phyloP scores from a whole-genome alignment of 2,329 filamentous ascomycete genomes.

The Colletotrichum scovillei region DNA sequence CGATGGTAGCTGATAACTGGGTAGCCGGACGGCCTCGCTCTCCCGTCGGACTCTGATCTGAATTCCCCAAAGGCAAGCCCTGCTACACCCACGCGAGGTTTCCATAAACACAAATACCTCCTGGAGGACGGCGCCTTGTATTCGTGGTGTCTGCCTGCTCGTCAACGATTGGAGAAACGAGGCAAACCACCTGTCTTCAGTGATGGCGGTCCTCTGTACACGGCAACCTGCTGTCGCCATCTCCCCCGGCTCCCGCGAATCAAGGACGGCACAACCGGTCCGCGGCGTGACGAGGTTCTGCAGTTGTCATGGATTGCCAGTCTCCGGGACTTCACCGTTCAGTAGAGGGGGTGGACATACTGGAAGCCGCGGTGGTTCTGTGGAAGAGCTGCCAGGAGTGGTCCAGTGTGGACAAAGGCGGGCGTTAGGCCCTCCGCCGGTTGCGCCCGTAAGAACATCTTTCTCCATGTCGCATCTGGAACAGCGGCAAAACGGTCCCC shows the following conservation, averaged over 20 bases:
- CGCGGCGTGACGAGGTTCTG: constrained; percentile 15
- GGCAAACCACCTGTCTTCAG: constrained; percentile 11
- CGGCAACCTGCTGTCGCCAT: constrained; percentile 9
- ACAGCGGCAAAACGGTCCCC: constrained; percentile 25
- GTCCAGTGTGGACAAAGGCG: constrained; percentile 27
- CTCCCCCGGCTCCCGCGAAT: constrained; percentile 26
- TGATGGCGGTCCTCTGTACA: constrained; percentile 6
- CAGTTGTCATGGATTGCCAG: constrained; percentile 16
- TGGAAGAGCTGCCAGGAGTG: constrained; percentile 17
- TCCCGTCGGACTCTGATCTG: not conserved
- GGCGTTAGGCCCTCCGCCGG: constrained; percentile 16
- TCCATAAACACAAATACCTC: constrained; percentile 20
- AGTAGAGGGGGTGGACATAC: constrained; percentile 12
- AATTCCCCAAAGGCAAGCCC: not conserved
- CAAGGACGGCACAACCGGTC: constrained; percentile 23
- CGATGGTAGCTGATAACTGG: constrained; percentile 1
- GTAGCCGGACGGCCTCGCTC: not conserved
- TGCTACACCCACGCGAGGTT: constrained; percentile 1
- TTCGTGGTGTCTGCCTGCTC: not conserved
- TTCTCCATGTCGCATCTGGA: constrained; percentile 22
- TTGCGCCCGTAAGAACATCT: constrained; percentile 30
- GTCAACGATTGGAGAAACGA: constrained; percentile 14
- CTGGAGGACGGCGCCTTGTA: not conserved
- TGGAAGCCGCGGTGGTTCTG: constrained; percentile 1
- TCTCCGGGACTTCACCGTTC: not conserved